Evolutionary conservation across 306 rosid genomes (phyloP).

Genomic region (Sphenostylis stenocarpa): DNA sequence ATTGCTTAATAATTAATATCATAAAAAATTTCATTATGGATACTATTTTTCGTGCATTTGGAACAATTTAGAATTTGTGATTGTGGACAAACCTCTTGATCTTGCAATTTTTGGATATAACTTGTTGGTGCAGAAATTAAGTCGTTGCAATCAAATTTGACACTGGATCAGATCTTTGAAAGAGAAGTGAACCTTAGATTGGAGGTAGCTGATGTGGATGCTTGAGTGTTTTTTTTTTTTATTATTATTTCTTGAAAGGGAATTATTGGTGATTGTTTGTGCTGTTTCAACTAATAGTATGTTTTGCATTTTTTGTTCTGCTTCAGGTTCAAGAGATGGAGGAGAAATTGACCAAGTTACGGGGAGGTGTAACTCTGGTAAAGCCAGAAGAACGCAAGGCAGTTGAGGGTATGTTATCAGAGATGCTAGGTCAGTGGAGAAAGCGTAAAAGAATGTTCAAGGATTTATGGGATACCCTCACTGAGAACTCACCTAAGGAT

Average conservation of each 20-base stretch:
- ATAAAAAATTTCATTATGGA: not conserved
- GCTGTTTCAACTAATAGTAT: slow-evolving; percentile 17
- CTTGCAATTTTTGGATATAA: slow-evolving; percentile 4
- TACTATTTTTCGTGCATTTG: not conserved
- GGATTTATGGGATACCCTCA: slow-evolving; percentile 89
- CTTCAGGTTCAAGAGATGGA: slow-evolving; percentile 75
- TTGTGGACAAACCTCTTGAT: slow-evolving; percentile 4
- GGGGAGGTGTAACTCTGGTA: slow-evolving; percentile 86
- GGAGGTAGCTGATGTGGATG: slow-evolving; percentile 55
- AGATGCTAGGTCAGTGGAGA: slow-evolving; percentile 78
- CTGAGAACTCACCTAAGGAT: slow-evolving; percentile 87
- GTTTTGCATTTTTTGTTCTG: slow-evolving; percentile 28
- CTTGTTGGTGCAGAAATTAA: slow-evolving; percentile 65
- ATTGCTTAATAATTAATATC: not conserved
- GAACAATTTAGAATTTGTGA: not conserved
- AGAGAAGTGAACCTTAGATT: slow-evolving; percentile 62
- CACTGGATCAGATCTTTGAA: slow-evolving; percentile 72
- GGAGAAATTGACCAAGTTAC: slow-evolving; percentile 60
- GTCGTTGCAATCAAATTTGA: slow-evolving; percentile 74
- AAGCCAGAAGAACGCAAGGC: slow-evolving; percentile 83
- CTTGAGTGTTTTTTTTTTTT: slow-evolving; percentile 19
- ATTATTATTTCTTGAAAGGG: slow-evolving; percentile 1
- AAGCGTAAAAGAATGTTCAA: slow-evolving; percentile 88
- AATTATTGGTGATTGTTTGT: not conserved
- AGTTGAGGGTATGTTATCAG: slow-evolving; percentile 50